A percentile compares a stretch with the other conserved stretches of the same genome.
Evolutionary conservation across 441 rosid genomes (phyloP).

Genomic region (Erodium texanum): DNA sequence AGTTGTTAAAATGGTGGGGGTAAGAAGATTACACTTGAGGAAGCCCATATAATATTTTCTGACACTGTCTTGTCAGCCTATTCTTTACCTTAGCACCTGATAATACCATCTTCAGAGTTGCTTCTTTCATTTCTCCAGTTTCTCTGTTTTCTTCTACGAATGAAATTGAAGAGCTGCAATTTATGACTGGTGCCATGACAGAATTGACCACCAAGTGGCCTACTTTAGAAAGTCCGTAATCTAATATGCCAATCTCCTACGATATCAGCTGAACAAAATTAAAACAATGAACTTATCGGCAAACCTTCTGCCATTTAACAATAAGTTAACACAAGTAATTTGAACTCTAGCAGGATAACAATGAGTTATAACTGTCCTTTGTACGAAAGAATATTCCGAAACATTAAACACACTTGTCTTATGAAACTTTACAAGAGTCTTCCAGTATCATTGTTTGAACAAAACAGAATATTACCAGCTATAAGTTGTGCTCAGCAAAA

Average conservation of each 20-base stretch:
- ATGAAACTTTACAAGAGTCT: neutral
- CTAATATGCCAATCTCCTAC: constrained; percentile 74
- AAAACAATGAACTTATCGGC: constrained; percentile 9
- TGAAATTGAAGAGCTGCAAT: constrained; percentile 38
- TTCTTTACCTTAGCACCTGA: constrained; percentile 42
- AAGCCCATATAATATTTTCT: neutral
- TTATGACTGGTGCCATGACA: constrained; percentile 60
- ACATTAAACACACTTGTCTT: neutral
- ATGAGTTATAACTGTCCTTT: neutral
- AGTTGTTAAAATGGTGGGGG: neutral
- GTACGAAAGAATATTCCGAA: neutral
- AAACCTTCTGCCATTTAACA: neutral
- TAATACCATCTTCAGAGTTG: constrained; percentile 40
- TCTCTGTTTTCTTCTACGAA: constrained; percentile 45
- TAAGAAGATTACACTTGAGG: neutral
- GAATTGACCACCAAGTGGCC: constrained; percentile 79
- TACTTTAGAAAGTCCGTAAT: constrained; percentile 80
- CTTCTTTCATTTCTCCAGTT: constrained; percentile 41
- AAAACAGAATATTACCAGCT: neutral
- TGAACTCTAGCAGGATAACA: neutral
- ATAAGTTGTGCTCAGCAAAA: neutral
- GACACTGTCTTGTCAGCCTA: neutral
- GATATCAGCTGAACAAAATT: constrained; percentile 20
- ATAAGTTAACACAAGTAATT: constrained; percentile 7
- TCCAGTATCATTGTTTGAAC: neutral